Conservation (phyloP, 2,329 filamentous ascomycete genomes). For the Emericellopsis atlantica region DNA sequence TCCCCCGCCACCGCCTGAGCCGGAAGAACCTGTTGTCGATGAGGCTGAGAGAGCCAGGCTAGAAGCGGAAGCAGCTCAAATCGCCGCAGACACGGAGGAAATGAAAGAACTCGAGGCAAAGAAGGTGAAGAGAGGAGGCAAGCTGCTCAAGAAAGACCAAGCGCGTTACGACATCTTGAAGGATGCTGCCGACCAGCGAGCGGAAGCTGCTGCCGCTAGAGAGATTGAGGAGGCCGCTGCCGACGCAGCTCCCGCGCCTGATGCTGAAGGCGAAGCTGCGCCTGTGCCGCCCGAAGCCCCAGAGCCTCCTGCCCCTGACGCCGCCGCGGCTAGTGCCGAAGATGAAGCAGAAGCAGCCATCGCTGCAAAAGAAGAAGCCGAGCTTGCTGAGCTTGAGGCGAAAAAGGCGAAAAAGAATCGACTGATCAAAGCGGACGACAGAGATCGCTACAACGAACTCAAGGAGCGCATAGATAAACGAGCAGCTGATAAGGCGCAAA, state of each 20-base stretch:
- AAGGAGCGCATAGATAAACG: conserved; percentile 8
- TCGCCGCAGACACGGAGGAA: conserved; percentile 8
- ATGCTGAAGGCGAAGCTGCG: conserved; percentile 1
- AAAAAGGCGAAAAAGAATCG: conserved; percentile 15
- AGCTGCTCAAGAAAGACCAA: conserved; percentile 7
- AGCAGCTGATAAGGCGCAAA: conserved; percentile 4
- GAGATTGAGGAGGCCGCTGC: conserved; percentile 7
- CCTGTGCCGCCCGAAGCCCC: conserved; percentile 12
- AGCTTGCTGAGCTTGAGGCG: conserved; percentile 11
- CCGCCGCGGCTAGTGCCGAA: background rate
- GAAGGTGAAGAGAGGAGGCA: conserved; percentile 14
- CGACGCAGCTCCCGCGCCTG: conserved; percentile 5
- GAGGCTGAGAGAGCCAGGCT: conserved; percentile 11
- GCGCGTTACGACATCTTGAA: conserved; percentile 13
- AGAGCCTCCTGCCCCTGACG: conserved; percentile 9
- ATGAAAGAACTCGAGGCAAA: conserved; percentile 13
- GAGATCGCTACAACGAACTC: conserved; percentile 13
- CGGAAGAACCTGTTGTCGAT: conserved; percentile 12
- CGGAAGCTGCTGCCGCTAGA: conserved; percentile 6
- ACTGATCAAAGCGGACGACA: conserved; percentile 9
- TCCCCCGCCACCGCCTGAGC: conserved; percentile 6
- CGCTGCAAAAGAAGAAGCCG: conserved; percentile 4
- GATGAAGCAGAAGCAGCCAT: conserved; percentile 5
- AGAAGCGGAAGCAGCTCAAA: conserved; percentile 13
- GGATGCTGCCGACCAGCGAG: conserved; percentile 7